A percentile compares a stretch with the other conserved stretches of the same genome.
phyloP scores from a whole-genome alignment of 1,284 basidiomycete species.

The Irpex sp. region DNA sequence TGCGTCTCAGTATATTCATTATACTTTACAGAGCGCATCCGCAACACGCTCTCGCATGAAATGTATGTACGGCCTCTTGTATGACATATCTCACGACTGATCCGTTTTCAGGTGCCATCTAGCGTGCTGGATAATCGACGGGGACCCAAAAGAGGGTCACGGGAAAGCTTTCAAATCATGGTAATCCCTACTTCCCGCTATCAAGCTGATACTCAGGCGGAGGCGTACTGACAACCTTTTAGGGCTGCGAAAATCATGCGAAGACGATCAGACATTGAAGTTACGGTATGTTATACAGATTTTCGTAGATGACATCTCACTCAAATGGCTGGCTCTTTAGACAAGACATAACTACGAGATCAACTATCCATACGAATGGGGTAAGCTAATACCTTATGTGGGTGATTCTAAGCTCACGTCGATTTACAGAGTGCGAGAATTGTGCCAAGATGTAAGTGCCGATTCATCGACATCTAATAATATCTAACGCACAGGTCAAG shows the following conservation, averaged over 20 bases:
- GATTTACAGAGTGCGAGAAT: constrained; percentile 51
- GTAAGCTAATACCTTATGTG: constrained; percentile 50
- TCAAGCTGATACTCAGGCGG: too few species aligned
- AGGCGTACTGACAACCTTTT: neutral
- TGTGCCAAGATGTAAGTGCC: constrained; percentile 61
- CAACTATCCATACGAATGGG: constrained; percentile 74
- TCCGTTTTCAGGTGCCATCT: constrained; percentile 54
- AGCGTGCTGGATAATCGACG: constrained; percentile 76
- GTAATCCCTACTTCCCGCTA: constrained; percentile 29
- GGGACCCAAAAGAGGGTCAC: constrained; percentile 63
- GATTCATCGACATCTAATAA: neutral
- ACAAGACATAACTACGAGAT: constrained; percentile 77
- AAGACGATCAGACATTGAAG: constrained; percentile 59
- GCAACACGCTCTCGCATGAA: constrained; percentile 80
- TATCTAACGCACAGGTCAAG: constrained; percentile 32
- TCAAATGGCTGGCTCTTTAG: constrained; percentile 30
- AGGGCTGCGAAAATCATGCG: constrained; percentile 67
- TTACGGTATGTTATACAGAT: constrained; percentile 50
- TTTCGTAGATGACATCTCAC: neutral
- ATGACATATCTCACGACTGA: neutral
- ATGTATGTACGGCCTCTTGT: constrained; percentile 36
- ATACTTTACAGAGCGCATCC: constrained; percentile 55
- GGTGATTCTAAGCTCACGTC: neutral
- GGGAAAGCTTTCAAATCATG: constrained; percentile 68
- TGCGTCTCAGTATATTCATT: neutral